phyloP scores from a whole-genome alignment of 1,284 basidiomycete species.

The Tilletiopsis washingtonensis region DNA sequence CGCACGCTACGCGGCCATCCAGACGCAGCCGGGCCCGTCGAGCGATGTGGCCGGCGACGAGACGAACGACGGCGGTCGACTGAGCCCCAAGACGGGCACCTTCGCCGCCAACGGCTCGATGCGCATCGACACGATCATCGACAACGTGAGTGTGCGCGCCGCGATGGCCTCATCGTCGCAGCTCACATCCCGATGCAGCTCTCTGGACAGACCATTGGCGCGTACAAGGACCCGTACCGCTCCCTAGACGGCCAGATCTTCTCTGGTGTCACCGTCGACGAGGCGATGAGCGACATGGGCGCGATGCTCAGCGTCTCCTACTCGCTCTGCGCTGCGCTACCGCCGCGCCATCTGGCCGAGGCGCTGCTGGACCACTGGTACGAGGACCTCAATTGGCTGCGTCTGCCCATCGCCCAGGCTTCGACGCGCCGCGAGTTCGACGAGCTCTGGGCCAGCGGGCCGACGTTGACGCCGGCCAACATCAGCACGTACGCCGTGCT shows the following conservation, averaged over 20 bases:
- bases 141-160: conserved; percentile 8
- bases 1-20: neutral
- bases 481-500: conserved; percentile 36
- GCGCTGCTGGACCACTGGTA: conserved; percentile 33
- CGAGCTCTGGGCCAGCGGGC: conserved; percentile 20
- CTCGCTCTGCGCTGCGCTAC: conserved; percentile 44
- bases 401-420: conserved; percentile 14
- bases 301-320: conserved; percentile 17
- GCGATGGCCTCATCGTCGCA: no score
- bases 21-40: neutral
- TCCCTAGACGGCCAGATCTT: conserved; percentile 17
- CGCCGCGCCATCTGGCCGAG: conserved; percentile 16
- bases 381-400: conserved; percentile 38
- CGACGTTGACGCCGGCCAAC: conserved; percentile 24
- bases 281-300: conserved; percentile 32
- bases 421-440: neutral
- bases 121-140: conserved; percentile 32
- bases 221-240: conserved; percentile 18
- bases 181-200: no score
- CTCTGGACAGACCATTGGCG: conserved; percentile 2
- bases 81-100: conserved; percentile 26
- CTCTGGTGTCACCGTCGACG: conserved; percentile 31
- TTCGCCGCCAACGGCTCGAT: conserved; percentile 25
- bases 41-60: conserved; percentile 28
- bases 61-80: conserved; percentile 17